Conservation (phyloP, 345 rosid species). For the Arabidopsis arenosa region DNA sequence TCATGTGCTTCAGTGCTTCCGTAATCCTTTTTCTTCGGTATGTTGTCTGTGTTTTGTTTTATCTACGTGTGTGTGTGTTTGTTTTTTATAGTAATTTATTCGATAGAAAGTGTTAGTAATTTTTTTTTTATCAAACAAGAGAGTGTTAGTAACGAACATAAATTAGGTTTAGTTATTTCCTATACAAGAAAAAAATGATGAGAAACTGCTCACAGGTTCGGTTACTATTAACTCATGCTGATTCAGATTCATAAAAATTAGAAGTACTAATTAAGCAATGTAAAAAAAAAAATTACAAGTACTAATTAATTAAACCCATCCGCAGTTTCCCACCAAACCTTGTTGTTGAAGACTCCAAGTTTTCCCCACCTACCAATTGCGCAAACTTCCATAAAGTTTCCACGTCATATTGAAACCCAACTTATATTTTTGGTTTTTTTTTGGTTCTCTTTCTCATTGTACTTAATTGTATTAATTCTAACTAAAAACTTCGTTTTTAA, state of each 20-base stretch:
- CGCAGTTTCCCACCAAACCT: slow-evolving; percentile 36
- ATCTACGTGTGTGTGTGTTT: background rate
- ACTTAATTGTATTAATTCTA: background rate
- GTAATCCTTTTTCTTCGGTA: slow-evolving; percentile 31
- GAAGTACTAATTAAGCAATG: background rate
- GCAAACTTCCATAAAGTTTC: slow-evolving; percentile 35
- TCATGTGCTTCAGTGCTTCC: slow-evolving; percentile 31
- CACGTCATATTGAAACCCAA: slow-evolving; percentile 10
- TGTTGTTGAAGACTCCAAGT: slow-evolving; percentile 29
- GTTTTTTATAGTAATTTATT: background rate
- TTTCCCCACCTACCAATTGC: slow-evolving; percentile 43
- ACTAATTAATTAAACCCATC: slow-evolving; percentile 13
- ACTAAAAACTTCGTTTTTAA: background rate
- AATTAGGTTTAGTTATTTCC: background rate
- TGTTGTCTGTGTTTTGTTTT: slow-evolving; percentile 33
- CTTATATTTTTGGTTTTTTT: background rate
- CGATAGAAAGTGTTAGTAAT: background rate
- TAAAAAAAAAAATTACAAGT: background rate
- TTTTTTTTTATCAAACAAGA: no score
- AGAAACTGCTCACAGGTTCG: slow-evolving; percentile 2
- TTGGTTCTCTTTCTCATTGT: background rate
- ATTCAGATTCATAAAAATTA: background rate
- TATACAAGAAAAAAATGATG: background rate
- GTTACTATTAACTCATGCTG: background rate
- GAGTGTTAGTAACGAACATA: background rate